These are phyloP conservation scores for Suhomyces anneliseae DNA, from an alignment of 1,139 yeast species.

Conservation along the genomic window DNA sequence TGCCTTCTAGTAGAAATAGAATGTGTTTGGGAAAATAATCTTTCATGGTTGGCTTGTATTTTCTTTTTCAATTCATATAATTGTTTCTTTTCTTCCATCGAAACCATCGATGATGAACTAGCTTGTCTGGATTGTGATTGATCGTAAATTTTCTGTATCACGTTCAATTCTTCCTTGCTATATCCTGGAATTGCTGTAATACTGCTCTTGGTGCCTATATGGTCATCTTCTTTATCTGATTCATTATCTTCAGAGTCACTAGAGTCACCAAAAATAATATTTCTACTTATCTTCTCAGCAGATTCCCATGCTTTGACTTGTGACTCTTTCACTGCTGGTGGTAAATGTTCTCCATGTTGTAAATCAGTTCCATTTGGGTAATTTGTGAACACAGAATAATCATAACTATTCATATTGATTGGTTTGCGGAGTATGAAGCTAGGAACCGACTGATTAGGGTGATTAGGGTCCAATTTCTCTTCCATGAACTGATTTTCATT, in stretches of 20 bases:
- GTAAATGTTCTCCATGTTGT: constrained; percentile 21
- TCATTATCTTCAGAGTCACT: constrained; percentile 19
- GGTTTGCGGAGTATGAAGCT: constrained; percentile 22
- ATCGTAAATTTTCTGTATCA: constrained; percentile 18
- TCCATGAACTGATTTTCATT: constrained; percentile 3
- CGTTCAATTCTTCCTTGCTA: constrained; percentile 37
- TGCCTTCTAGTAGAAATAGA: constrained; percentile 40
- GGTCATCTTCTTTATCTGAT: constrained; percentile 4
- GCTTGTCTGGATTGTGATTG: constrained; percentile 12
- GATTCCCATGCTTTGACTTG: constrained; percentile 51
- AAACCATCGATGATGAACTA: constrained; percentile 1
- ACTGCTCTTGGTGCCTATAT: constrained; percentile 2
- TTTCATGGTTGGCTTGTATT: constrained; percentile 34
- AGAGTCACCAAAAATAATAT: constrained; percentile 37
- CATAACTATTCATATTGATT: constrained; percentile 20
- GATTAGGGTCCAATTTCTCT: constrained; percentile 11
- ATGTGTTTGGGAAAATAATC: constrained; percentile 34
- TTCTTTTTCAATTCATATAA: constrained; percentile 36
- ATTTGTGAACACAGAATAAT: constrained; percentile 24
- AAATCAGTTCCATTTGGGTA: constrained; percentile 22
- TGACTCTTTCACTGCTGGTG: constrained; percentile 28
- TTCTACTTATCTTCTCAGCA: constrained; percentile 41
- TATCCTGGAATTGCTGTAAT: constrained; percentile 43
- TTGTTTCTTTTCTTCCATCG: constrained; percentile 28
- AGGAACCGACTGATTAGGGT: constrained; percentile 17